Percentiles rank a stretch among this genome's conserved stretches.
Evolutionary conservation across 2,329 filamentous ascomycete genomes (phyloP).

Genomic region (Exophiala phaeomuriformis): DNA sequence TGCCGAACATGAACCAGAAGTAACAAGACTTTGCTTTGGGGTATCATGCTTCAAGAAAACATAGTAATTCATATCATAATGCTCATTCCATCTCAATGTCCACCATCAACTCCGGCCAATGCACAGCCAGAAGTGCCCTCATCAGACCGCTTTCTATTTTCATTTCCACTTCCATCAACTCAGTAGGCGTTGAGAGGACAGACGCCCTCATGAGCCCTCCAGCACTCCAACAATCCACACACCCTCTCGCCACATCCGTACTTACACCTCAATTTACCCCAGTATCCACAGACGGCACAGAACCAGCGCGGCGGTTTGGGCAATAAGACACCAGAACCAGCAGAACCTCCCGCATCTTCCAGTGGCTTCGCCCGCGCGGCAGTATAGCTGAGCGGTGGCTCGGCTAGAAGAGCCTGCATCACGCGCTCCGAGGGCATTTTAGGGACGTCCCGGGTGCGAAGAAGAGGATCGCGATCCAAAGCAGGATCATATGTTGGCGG

Average conservation of each 20-base stretch:
- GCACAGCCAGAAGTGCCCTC: too few species aligned
- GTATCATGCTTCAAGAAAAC: too few species aligned
- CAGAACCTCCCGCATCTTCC: conserved; percentile 4
- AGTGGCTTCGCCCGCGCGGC: conserved; percentile 37
- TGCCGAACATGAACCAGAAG: too few species aligned
- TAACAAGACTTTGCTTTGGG: too few species aligned
- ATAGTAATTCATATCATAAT: too few species aligned
- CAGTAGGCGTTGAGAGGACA: conserved; percentile 20
- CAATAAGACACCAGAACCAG: conserved; percentile 11
- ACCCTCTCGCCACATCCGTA: conserved; percentile 40
- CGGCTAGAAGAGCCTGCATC: conserved; percentile 40
- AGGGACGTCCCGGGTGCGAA: conserved; percentile 36
- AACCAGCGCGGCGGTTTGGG: conserved; percentile 37
- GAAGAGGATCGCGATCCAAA: conserved; percentile 23
- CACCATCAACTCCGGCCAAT: too few species aligned
- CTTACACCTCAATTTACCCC: conserved; percentile 44
- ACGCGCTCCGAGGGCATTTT: conserved; percentile 40
- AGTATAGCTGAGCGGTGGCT: conserved; percentile 43
- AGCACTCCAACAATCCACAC: conserved; percentile 42
- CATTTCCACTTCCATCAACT: neutral
- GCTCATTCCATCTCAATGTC: too few species aligned
- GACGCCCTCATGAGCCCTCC: conserved; percentile 39
- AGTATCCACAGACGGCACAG: conserved; percentile 46
- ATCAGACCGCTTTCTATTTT: too few species aligned
- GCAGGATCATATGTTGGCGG: conserved; percentile 29